Base-by-base conservation (phyloP, 2,329 filamentous ascomycete species). In the Mycosphaerella sp. region DNA sequence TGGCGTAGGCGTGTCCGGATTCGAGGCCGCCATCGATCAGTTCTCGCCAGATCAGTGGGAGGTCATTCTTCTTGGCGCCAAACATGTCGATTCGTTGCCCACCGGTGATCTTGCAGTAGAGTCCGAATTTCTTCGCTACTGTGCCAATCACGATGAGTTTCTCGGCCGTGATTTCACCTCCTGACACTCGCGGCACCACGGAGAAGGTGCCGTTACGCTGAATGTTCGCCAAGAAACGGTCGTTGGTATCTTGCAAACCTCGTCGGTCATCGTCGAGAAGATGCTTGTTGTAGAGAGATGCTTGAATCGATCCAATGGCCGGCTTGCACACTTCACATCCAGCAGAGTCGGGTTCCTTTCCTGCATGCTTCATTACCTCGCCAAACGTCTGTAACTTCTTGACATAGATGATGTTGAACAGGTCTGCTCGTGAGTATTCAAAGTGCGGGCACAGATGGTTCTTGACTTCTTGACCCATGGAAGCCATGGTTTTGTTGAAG, bases 81-180 rank as follows among this genome's bases (percentile, higher is more conserved):
- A 95, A 95, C 84, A 95, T 82, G 70, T 95, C 90, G 66, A 95
- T 95, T 53, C 90, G 82, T 71, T 95, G 90, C 1, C 87, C 90
- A 52, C 90, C 90, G 0, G 90, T 95, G 67, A 95, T 95, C 73
- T 95, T 95, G 66, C 85, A 89, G 73, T 95, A 95, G 6, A 95
- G 75, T 36, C 80, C 79, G 66, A 89, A 95, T 68, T 92, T 85
- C 74, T 87, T 87, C 0, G 89, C 90, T 0, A 95, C 88, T 52
- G 84, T 81, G 0, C 89, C 90, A 55, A 95, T 90, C 53, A 84
- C 80, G 45, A 95, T 86, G 48, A 95, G 80, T 69, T 88, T 90
- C 46, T 93, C 87, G 0, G 90, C 84, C 0, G 88, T 93, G 66
- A 95, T 93, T 70, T 95, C 90, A 56, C 90, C 90, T 44, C 81